Evolutionary conservation across 768 basidiomycete genomes (phyloP), one percentile per base, ranked within the genome.

Genomic region (Sporobolomyces roseus): DNA sequence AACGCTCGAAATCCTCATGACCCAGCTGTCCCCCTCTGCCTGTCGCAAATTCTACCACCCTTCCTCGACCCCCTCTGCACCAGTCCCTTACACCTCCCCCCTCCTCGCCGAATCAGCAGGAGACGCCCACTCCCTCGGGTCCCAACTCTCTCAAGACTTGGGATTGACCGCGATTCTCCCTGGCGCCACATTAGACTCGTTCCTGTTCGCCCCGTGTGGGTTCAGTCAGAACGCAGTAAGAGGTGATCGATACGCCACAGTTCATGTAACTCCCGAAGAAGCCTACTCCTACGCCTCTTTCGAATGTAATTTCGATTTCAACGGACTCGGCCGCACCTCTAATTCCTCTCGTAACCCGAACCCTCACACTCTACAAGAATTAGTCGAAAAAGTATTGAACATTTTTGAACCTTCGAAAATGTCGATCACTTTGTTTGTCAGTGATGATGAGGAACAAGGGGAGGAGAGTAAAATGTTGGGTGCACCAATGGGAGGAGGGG

Each of bases 241-340:
- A 23, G 85, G 86, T 21, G 96, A 97, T 79, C 91, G 94, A 45
- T 99, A 99, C 79, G 97, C 91, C 78, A 97, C 92, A 10, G 94
- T 99, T 63, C 96, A 99, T 78, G 94, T 98, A 67, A 99, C 96
- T 1, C 96, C 96, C 32, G 96, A 98, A 79, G 87, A 90, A 75
- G 94, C 90, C 63, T 98, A 92, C 89, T 96, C 93, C 52, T 99
- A 96, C 79, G 96, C 96, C 71, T 91, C 89, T 75, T 98, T 99
- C 81, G 96, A 99, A 80, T 94, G 91, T 81, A 99, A 99, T 79
- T 86, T 96, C n/a, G 91, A 60, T 46, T 68, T 78, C 54, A 73
- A 51, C 74, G 13, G n/a, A 61, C 69, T 63, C 75, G 67, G 53
- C 76, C 77, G 43, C 49, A 71, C 76, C 72, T 53, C 45, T n/a